These are phyloP conservation scores for Kazachstania sp. DNA, from an alignment of 1,139 yeast species.

Conservation along the genomic window DNA sequence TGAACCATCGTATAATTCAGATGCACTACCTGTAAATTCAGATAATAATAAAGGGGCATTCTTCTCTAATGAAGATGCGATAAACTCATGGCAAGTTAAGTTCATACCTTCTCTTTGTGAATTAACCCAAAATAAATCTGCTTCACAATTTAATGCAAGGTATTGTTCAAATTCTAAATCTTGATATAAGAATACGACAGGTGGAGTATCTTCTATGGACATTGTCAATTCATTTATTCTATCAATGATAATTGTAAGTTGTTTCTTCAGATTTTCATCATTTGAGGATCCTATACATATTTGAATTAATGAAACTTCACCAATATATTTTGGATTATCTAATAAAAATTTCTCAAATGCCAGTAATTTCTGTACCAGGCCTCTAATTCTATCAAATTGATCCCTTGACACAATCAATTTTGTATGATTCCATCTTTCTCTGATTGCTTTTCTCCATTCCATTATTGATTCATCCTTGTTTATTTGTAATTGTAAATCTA, in stretches of 20 bases:
- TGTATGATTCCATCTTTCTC: slow-evolving; percentile 65
- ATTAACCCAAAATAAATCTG: slow-evolving; percentile 80
- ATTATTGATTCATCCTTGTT: slow-evolving; percentile 45
- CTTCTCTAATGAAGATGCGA: slow-evolving; percentile 61
- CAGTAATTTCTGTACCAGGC: slow-evolving; percentile 77
- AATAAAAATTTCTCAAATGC: slow-evolving; percentile 77
- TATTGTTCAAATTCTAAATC: slow-evolving; percentile 87
- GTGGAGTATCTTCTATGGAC: slow-evolving; percentile 69
- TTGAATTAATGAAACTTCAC: slow-evolving; percentile 68
- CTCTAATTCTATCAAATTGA: slow-evolving; percentile 78
- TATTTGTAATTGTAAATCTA: slow-evolving; percentile 41
- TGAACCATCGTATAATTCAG: slow-evolving; percentile 63
- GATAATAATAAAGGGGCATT: slow-evolving; percentile 79
- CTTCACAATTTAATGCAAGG: slow-evolving; percentile 75
- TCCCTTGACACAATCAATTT: slow-evolving; percentile 78
- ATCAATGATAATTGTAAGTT: slow-evolving; percentile 67
- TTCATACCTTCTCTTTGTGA: slow-evolving; percentile 96
- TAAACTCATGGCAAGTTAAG: slow-evolving; percentile 88
- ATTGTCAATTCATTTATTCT: slow-evolving; percentile 71
- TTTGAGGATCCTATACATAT: slow-evolving; percentile 56
- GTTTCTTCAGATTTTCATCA: slow-evolving; percentile 52
- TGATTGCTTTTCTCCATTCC: slow-evolving; percentile 62
- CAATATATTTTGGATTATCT: slow-evolving; percentile 61
- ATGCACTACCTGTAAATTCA: slow-evolving; percentile 92
- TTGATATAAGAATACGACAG: slow-evolving; percentile 79